These are phyloP conservation scores for Afroboletus lepidellus DNA, from an alignment of 1,284 basidiomycete species.

Conservation along the genomic window DNA sequence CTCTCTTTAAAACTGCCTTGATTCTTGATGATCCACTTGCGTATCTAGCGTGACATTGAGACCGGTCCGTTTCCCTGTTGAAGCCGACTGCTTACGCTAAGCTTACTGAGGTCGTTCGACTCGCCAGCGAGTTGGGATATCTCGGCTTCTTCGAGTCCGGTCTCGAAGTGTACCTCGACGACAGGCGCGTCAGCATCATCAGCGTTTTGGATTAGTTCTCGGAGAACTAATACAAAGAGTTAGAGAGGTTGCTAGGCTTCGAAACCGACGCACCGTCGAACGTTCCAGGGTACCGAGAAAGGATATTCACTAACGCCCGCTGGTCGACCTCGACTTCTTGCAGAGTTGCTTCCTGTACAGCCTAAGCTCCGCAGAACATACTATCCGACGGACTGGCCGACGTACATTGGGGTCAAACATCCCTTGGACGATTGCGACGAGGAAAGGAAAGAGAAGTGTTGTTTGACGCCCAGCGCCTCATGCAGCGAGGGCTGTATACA, in stretches of 20 bases:
- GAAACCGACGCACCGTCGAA: slow-evolving; percentile 15
- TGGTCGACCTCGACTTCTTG: slow-evolving; percentile 21
- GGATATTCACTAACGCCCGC: slow-evolving; percentile 19
- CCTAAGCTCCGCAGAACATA: not conserved
- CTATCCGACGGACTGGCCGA: not conserved
- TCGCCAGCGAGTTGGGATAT: slow-evolving; percentile 8
- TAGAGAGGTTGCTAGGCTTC: not conserved
- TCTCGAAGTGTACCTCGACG: slow-evolving; percentile 80
- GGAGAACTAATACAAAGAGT: slow-evolving; percentile 55
- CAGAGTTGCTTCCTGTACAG: not conserved
- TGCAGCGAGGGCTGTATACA: not conserved
- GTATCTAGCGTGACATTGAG: slow-evolving; percentile 16
- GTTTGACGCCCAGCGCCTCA: slow-evolving; percentile 2
- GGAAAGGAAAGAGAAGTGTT: not conserved
- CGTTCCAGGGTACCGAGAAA: slow-evolving; percentile 23
- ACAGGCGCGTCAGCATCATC: slow-evolving; percentile 85
- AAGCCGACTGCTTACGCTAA: not conserved
- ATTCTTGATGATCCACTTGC: slow-evolving; percentile 81
- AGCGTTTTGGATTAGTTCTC: slow-evolving; percentile 92
- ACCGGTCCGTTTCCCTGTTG: not conserved
- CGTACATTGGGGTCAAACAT: slow-evolving; percentile 11
- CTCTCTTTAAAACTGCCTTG: slow-evolving; percentile 81
- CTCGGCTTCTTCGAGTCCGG: slow-evolving; percentile 49
- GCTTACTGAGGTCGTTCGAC: not conserved
- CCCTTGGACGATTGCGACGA: not conserved